Evolutionary conservation across 2,329 filamentous ascomycete species (phyloP).

Genomic region (Acrodontium crateriforme): DNA sequence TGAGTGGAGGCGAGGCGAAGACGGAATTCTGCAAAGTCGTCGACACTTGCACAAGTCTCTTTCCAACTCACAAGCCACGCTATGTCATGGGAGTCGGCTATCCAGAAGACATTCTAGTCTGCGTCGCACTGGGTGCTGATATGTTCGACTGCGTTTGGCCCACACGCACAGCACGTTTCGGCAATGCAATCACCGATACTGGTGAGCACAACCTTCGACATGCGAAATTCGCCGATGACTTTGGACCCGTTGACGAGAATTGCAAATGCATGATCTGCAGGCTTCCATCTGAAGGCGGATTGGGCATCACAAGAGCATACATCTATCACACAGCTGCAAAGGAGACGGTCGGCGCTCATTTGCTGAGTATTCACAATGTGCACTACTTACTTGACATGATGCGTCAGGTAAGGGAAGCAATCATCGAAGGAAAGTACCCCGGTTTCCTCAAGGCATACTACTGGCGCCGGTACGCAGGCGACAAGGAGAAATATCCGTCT

Average conservation of each 20-base stretch:
- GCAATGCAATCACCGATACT: slow-evolving; percentile 71
- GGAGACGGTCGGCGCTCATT: slow-evolving; percentile 79
- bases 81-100: slow-evolving; percentile 99
- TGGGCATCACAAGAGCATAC: slow-evolving; percentile 77
- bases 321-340: slow-evolving; percentile 86
- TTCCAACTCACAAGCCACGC: slow-evolving; percentile 85
- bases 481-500: slow-evolving; percentile 53
- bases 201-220: slow-evolving; percentile 80
- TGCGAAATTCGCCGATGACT: slow-evolving; percentile 62
- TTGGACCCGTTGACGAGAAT: slow-evolving; percentile 66
- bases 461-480: slow-evolving; percentile 48
- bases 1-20: slow-evolving; percentile 93
- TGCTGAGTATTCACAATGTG: slow-evolving; percentile 89
- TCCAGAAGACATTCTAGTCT: slow-evolving; percentile 88
- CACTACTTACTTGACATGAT: slow-evolving; percentile 83
- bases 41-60: slow-evolving; percentile 64
- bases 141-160: slow-evolving; percentile 99
- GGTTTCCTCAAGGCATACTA: slow-evolving; percentile 71
- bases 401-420: slow-evolving; percentile 54
- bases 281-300: slow-evolving; percentile 45
- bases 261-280: slow-evolving; percentile 73
- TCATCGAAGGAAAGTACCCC: slow-evolving; percentile 45
- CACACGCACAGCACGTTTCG: slow-evolving; percentile 86
- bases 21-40: slow-evolving; percentile 78
- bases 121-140: slow-evolving; percentile 84